Base-by-base conservation (phyloP, 2,329 filamentous ascomycete species). In the Claviceps lovelessii region DNA sequence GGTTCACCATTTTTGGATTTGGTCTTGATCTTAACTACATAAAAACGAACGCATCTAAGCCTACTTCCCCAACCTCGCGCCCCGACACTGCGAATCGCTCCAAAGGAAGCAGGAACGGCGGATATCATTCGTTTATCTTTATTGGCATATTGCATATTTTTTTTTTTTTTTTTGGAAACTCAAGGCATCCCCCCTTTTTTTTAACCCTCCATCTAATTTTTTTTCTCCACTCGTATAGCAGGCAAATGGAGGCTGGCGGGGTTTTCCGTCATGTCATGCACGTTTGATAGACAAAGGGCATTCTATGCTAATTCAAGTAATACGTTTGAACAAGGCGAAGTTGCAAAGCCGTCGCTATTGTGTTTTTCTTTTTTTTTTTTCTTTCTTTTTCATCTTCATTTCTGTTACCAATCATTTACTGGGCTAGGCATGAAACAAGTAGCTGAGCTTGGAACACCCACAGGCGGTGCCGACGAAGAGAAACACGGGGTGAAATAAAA, bases 271-370 rank as follows among this genome's bases (percentile, higher is more conserved):
- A 50, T 19, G 15, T 48, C 44, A 23, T 47, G 48, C 44, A 54
- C 35, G 35, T 37, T 10, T 37, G 54, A 56, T 56, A 56, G 54
- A 54, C 35, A n/a, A 51, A 42, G 47, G 54, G 42, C 44, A 53
- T 48, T 51, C 51, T 51, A 35, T 47, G 19, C 19, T n/a, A 41
- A n/a, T 41, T 9, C 5, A 41, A 41, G 15, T n/a, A 41, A 41
- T 41, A 17, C 17, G 39, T 41, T 41, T 41, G 39, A n/a, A 2
- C 17, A 41, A 41, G 39, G 15, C 15, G 39, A n/a, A 41, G 39
- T n/a, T 41, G 39, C 39, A 9, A 41, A n/a, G 39, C 15, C 17
- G 39, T 7, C 17, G 15, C 2, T 41, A 17, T 41, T n/a, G 17
- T 41, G 5, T 8, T 37, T 37, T 11, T 37, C 35, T 11, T 10